Conservation (phyloP, 2,329 filamentous ascomycete species). For the Fusarium mexicanum region DNA sequence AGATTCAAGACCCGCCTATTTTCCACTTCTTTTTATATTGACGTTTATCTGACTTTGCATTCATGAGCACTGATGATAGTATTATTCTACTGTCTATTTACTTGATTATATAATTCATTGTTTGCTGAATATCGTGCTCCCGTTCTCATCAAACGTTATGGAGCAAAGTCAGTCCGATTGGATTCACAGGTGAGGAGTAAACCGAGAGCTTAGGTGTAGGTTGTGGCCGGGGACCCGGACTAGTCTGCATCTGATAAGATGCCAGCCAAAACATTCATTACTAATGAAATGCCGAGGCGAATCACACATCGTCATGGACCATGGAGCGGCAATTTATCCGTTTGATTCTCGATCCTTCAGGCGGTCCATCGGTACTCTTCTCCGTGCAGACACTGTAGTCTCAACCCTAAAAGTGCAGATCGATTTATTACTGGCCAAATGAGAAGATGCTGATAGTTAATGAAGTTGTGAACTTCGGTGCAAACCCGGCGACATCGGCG, state of each 20-base stretch:
- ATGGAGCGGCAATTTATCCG: conserved; percentile 9
- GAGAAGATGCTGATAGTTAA: conserved; percentile 28
- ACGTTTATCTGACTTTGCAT: background rate
- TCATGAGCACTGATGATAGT: background rate
- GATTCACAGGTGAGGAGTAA: conserved; percentile 2
- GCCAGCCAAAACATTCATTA: conserved; percentile 18
- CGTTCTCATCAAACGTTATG: background rate
- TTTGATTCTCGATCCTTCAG: background rate
- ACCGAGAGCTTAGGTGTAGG: background rate
- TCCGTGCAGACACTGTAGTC: conserved; percentile 10
- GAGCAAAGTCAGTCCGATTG: background rate
- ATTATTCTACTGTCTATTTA: background rate
- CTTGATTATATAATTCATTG: background rate
- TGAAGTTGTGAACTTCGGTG: conserved; percentile 4
- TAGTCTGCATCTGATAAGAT: conserved; percentile 39
- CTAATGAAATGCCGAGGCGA: conserved; percentile 32
- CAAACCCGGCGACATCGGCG: conserved; percentile 21
- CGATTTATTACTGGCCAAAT: conserved; percentile 29
- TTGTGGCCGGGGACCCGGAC: conserved; percentile 11
- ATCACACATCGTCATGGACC: conserved; percentile 14
- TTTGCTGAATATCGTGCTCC: background rate
- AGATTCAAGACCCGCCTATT: conserved; percentile 22
- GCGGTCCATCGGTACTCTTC: conserved; percentile 13
- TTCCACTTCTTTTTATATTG: conserved; percentile 4
- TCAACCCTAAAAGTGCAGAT: conserved; percentile 22